Percentiles rank a stretch among this genome's conserved stretches.
These are phyloP conservation scores for Chamaecrista fasciculata DNA, from an alignment of 306 rosid species.

Conservation along the genomic window DNA sequence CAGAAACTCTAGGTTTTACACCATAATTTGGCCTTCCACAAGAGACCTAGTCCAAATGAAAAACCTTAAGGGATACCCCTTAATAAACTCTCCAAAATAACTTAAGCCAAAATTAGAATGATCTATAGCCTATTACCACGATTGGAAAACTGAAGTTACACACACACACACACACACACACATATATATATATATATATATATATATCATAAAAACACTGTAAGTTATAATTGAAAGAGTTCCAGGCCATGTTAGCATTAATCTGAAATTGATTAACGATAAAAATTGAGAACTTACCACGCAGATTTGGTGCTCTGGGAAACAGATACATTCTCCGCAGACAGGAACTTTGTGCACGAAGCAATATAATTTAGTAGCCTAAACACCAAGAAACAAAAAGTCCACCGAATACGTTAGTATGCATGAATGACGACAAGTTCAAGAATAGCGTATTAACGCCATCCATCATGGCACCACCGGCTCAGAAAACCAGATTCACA, in stretches of 20 bases:
- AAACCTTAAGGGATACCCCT: not conserved
- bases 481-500: constrained; percentile 14
- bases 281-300: constrained; percentile 51
- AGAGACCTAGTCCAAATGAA: not conserved
- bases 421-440: not conserved
- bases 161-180: no score
- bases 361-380: constrained; percentile 98
- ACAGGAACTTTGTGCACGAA: constrained; percentile 99
- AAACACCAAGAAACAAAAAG: constrained; percentile 41
- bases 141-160: not conserved
- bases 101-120: constrained; percentile 22
- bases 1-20: constrained; percentile 20
- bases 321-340: constrained; percentile 98
- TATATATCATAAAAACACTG: no score
- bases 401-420: not conserved
- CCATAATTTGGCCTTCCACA: not conserved
- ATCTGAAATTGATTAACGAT: constrained; percentile 8
- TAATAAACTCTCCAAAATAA: constrained; percentile 19
- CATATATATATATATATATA: no score
- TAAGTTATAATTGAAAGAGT: constrained; percentile 4
- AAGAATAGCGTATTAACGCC: not conserved
- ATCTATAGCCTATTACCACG: not conserved
- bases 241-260: constrained; percentile 7
- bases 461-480: constrained; percentile 6
- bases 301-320: constrained; percentile 94